These are phyloP conservation scores for Vigna nakashimae DNA, from an alignment of 306 rosid species.

Conservation along the genomic window DNA sequence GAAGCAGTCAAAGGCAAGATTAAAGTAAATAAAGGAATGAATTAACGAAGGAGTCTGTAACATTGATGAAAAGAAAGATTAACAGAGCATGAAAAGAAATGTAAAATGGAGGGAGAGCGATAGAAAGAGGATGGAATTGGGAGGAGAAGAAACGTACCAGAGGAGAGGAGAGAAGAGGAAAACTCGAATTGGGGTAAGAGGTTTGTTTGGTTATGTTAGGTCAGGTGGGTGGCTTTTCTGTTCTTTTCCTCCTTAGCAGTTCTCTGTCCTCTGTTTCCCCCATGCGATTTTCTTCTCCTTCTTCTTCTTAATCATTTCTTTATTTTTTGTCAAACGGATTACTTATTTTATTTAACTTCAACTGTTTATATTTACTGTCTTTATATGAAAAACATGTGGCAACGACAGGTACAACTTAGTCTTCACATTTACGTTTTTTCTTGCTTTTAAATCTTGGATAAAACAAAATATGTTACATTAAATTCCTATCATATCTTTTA, in stretches of 20 bases:
- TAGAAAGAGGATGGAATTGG: neutral
- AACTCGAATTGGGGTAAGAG: slow-evolving; percentile 18
- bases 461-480: no score
- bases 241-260: neutral
- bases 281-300: neutral
- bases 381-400: no score
- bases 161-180: slow-evolving; percentile 1
- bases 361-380: no score
- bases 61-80: neutral
- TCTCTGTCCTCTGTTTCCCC: neutral
- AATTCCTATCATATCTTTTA: no score
- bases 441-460: no score
- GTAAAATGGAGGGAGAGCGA: neutral
- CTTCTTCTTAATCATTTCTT: neutral
- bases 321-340: neutral
- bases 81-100: neutral
- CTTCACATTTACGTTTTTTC: no score
- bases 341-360: neutral
- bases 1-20: neutral
- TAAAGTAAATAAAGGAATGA: neutral
- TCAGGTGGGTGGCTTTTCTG: slow-evolving; percentile 12
- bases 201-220: neutral
- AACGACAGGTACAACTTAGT: no score
- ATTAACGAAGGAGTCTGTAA: neutral
- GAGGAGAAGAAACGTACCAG: slow-evolving; percentile 29